phyloP scores from a whole-genome alignment of 768 basidiomycete species.

The Leucocoprinus leucothites region DNA sequence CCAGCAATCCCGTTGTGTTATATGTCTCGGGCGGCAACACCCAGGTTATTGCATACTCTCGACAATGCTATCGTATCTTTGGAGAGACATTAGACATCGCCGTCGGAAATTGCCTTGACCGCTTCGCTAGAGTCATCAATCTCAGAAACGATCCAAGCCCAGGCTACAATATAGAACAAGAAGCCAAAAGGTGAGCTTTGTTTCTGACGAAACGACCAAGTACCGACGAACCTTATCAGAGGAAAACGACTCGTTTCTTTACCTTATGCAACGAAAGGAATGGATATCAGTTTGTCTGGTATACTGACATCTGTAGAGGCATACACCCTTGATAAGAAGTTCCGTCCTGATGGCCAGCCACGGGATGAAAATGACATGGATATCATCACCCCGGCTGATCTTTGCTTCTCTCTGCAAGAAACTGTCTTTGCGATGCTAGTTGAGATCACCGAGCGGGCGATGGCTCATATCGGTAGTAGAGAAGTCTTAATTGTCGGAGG shows the following conservation, averaged over 20 bases:
- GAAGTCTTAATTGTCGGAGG: constrained; percentile 98
- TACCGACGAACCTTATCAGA: constrained; percentile 34
- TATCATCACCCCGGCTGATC: constrained; percentile 89
- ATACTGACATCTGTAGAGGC: constrained; percentile 86
- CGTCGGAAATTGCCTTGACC: constrained; percentile 97
- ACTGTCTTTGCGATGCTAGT: constrained; percentile 98
- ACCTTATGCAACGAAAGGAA: constrained; percentile 97
- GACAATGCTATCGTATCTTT: constrained; percentile 96
- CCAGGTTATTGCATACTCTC: constrained; percentile 98
- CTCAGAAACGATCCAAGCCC: constrained; percentile 95
- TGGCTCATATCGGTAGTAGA: constrained; percentile 97
- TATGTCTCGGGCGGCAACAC: constrained; percentile 99
- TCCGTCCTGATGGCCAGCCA: constrained; percentile 41
- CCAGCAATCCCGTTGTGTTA: constrained; percentile 92
- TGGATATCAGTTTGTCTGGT: constrained; percentile 97
- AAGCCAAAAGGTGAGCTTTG: constrained; percentile 78
- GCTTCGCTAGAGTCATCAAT: constrained; percentile 93
- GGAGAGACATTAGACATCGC: constrained; percentile 99
- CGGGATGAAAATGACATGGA: constrained; percentile 50
- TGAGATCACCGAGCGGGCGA: constrained; percentile 97
- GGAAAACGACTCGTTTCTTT: constrained; percentile 80
- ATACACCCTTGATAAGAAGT: constrained; percentile 86
- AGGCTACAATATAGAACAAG: constrained; percentile 96
- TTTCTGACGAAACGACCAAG: neutral
- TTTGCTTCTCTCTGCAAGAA: constrained; percentile 97